Evolutionary conservation across 2,329 filamentous ascomycete genomes (phyloP).

Genomic region (Botrytis pseudocinerea): DNA sequence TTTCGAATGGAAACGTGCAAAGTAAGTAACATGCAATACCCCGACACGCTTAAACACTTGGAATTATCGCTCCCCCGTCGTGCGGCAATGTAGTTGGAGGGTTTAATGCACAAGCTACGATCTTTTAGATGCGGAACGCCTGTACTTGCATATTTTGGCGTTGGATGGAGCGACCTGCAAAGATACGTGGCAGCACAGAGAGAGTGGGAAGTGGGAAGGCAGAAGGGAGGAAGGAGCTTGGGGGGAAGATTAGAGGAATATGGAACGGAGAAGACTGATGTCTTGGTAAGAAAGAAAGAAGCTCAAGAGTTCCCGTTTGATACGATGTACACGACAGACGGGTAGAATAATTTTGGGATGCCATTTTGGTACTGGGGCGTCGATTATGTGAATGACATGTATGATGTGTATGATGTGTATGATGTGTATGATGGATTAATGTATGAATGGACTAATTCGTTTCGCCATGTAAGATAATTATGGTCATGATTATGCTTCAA

Average conservation of each 20-base stretch:
- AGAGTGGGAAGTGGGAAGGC: conserved; percentile 1
- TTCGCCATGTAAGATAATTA: neutral
- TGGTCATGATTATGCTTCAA: neutral
- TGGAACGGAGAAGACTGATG: neutral
- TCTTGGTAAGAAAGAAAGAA: neutral
- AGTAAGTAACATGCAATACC: conserved; percentile 22
- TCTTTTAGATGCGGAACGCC: conserved; percentile 28
- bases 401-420: neutral
- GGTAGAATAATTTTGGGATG: neutral
- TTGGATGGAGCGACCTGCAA: conserved; percentile 30
- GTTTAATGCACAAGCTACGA: conserved; percentile 33
- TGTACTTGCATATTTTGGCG: conserved; percentile 38
- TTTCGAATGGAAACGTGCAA: conserved; percentile 3
- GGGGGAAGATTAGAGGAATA: conserved; percentile 2
- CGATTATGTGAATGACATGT: too few species aligned
- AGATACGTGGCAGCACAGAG: conserved; percentile 38
- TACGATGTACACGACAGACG: conserved; percentile 1
- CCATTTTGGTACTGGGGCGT: neutral
- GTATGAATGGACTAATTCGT: neutral
- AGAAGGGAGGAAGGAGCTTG: neutral
- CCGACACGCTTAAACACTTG: conserved; percentile 29
- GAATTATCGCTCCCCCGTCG: conserved; percentile 29
- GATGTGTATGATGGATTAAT: neutral
- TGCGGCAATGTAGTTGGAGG: conserved; percentile 27
- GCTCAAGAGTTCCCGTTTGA: neutral